phyloP scores from a whole-genome alignment of 2,329 filamentous ascomycete species.

The Arthrinium phaeospermum region DNA sequence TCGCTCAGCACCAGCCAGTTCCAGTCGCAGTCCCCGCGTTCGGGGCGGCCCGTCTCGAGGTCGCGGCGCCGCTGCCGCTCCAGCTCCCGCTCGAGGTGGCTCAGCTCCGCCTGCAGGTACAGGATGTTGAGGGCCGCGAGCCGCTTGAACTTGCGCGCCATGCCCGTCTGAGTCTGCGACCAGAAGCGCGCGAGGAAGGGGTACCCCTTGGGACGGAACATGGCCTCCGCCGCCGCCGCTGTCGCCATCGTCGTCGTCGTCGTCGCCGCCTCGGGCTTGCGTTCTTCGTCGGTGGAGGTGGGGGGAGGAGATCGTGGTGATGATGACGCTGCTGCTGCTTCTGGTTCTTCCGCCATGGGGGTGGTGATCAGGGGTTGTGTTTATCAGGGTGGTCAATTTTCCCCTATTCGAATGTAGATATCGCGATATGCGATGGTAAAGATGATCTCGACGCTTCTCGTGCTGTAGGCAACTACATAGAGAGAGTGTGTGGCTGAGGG shows the following conservation, averaged over 20 bases:
- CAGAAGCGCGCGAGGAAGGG: slow-evolving; percentile 20
- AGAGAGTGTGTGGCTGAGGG: neutral
- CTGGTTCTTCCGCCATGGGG: neutral
- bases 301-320: neutral
- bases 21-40: slow-evolving; percentile 12
- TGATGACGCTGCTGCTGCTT: neutral
- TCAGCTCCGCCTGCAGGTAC: slow-evolving; percentile 23
- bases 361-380: neutral
- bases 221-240: neutral
- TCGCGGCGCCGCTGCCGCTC: slow-evolving; percentile 9
- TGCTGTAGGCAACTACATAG: neutral
- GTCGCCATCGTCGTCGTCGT: neutral
- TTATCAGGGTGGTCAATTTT: neutral
- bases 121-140: slow-evolving; percentile 22
- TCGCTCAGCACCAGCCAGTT: slow-evolving; percentile 22
- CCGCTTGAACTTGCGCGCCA: slow-evolving; percentile 19
- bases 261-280: neutral
- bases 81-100: slow-evolving; percentile 20
- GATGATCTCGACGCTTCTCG: neutral
- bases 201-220: slow-evolving; percentile 8
- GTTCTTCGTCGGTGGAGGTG: neutral
- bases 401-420: neutral
- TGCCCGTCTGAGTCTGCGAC: slow-evolving; percentile 19
- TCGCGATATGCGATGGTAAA: neutral
- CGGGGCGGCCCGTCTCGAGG: neutral